phyloP scores from a whole-genome alignment of 768 basidiomycete genomes.

The Mycena rosella region DNA sequence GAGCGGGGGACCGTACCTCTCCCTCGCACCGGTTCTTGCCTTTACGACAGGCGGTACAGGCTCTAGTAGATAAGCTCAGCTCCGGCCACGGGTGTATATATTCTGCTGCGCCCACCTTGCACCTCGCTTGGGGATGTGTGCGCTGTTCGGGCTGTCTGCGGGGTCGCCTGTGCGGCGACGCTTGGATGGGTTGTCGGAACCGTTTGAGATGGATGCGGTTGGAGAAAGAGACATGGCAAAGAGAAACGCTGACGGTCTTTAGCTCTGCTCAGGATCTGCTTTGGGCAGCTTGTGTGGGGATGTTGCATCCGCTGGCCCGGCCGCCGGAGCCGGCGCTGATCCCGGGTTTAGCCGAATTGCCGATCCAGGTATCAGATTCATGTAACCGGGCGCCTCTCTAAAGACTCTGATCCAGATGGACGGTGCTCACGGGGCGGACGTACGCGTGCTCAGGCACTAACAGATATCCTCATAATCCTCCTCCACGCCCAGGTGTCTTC shows the following conservation, averaged over 20 bases:
- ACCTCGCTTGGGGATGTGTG: conserved; percentile 92
- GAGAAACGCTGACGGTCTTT: no score
- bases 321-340: no score
- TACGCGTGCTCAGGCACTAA: conserved; percentile 37
- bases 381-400: no score
- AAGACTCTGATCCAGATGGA: no score
- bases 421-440: no score
- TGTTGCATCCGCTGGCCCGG: no score
- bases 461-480: conserved; percentile 86
- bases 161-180: conserved; percentile 65
- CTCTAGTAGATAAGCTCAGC: conserved; percentile 48
- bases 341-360: no score
- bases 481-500: conserved; percentile 73
- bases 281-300: no score
- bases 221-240: conserved; percentile 78
- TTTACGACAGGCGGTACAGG: conserved; percentile 90
- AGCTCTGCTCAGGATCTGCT: no score
- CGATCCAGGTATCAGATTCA: no score
- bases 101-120: conserved; percentile 52
- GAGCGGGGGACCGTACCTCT: conserved; percentile 58
- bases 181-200: conserved; percentile 67
- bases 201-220: conserved; percentile 67
- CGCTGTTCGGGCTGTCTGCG: conserved; percentile 47
- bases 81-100: not conserved
- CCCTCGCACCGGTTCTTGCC: conserved; percentile 94